phyloP scores from a whole-genome alignment of 1,139 yeast genomes.

The Yamadazyma siamensis region DNA sequence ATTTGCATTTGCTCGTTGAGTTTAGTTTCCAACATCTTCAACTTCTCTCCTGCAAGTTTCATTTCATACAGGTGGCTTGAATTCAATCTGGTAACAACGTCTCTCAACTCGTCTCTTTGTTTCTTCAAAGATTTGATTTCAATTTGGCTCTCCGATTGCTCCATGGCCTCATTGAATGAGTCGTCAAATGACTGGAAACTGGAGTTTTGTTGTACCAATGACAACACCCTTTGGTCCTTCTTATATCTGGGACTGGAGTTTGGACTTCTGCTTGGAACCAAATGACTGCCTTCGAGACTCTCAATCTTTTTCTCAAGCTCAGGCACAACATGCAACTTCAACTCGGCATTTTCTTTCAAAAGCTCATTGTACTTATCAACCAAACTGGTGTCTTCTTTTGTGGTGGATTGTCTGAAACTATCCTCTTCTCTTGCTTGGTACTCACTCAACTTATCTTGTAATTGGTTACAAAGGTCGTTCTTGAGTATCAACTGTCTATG shows the following conservation, averaged over 20 bases:
- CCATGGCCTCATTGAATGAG: conserved; percentile 11
- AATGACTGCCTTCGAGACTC: conserved; percentile 1
- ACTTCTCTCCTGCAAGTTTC: conserved; percentile 41
- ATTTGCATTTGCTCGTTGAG: conserved; percentile 31
- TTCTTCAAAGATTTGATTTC: conserved; percentile 38
- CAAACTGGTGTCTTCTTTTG: conserved; percentile 19
- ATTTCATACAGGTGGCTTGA: conserved; percentile 34
- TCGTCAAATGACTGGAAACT: conserved; percentile 12
- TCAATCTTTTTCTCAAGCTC: conserved; percentile 31
- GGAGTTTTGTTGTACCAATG: conserved; percentile 15
- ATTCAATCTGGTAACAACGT: conserved; percentile 42
- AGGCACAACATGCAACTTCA: conserved; percentile 41
- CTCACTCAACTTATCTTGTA: conserved; percentile 41
- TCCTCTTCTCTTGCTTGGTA: conserved; percentile 15
- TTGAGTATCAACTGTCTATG: conserved; percentile 45
- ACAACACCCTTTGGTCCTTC: conserved; percentile 15
- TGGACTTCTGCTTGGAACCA: conserved; percentile 4
- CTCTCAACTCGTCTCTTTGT: conserved; percentile 60
- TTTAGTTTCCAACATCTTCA: conserved; percentile 37
- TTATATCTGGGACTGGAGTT: conserved; percentile 4
- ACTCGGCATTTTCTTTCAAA: conserved; percentile 40
- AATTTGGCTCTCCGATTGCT: conserved; percentile 23
- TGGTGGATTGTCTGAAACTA: conserved; percentile 5
- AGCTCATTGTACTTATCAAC: conserved; percentile 38
- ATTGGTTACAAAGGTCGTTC: conserved; percentile 44